Base-by-base conservation (phyloP, 1,139 yeast genomes). In the Wickerhamiella pararugosa region DNA sequence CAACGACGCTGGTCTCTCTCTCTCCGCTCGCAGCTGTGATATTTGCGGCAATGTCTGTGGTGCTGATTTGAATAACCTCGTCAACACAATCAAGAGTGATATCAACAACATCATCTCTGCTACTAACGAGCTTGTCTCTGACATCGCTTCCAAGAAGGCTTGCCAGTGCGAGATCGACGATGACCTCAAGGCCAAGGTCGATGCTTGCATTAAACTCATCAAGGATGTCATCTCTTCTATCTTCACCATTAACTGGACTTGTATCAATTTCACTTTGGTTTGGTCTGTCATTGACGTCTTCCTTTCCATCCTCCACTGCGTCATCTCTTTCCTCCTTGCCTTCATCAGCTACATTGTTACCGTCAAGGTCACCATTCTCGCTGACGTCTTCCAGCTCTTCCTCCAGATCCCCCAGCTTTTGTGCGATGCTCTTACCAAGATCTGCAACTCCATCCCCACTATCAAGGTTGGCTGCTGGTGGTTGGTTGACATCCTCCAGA, bases 331-430 rank as follows among this genome's bases (percentile, higher is more conserved):
- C 30, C 27, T n/a, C 33, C 33, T 28, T 33, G 29, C 33, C 11
- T 10, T 36, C 28, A 9, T 36, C 11, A 11, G 33, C 28, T 36
- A 29, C 33, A 10, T 28, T 21, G 6, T 36, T 15, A 9, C 10
- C 33, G 57, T 44, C 58, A 40, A 50, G 52, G 49, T 44, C 57
- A 57, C 51, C 55, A 53, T 28, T 51, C 51, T 25, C 63, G 58
- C 26, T 50, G 63, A 11, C 47, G 55, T 7, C 51, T 58, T 29
- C 51, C 53, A 37, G 63, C 59, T 33, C 49, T 61, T 38, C 48
- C 7, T 32, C 21, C 29, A 29, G 35, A 41, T 35, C 32, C 39
- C 29, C 15, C 21, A 15, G 21, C 21, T 15, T 15, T 15, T 15
- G 21, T 15, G 21, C 21, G 21, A 15, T 15, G 21, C 21, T 15